Evolutionary conservation across 495 filamentous ascomycete genomes (phyloP).

Genomic region (Hypoxylon crocopeplum): DNA sequence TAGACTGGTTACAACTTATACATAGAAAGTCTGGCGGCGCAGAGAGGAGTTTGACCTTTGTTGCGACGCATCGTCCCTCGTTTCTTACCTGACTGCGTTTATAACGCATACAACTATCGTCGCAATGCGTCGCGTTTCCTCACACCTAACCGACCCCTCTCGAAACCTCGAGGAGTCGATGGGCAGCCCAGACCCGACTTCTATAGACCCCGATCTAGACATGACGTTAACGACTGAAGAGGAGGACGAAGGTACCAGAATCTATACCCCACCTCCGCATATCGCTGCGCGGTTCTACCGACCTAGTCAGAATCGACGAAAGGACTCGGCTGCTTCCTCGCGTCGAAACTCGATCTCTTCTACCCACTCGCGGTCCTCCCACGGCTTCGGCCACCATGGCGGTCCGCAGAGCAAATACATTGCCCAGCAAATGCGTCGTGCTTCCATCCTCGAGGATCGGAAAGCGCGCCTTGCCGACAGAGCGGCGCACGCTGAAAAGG

Average conservation of each 20-base stretch:
- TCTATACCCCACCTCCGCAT: slow-evolving; percentile 75
- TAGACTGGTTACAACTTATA: slow-evolving; percentile 5
- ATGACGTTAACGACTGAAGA: slow-evolving; percentile 48
- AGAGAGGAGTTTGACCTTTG: slow-evolving; percentile 16
- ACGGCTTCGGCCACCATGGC: slow-evolving; percentile 64
- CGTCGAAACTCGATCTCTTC: slow-evolving; percentile 91
- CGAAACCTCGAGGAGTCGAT: slow-evolving; percentile 54
- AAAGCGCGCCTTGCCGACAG: slow-evolving; percentile 93
- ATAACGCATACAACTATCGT: slow-evolving; percentile 22
- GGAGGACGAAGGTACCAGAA: slow-evolving; percentile 46
- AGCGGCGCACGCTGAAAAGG: slow-evolving; percentile 94
- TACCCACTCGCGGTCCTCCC: slow-evolving; percentile 71
- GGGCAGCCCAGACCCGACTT: slow-evolving; percentile 43
- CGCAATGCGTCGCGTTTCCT: slow-evolving; percentile 53
- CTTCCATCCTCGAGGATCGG: slow-evolving; percentile 89
- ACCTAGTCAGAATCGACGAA: slow-evolving; percentile 71
- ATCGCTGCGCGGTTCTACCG: slow-evolving; percentile 88
- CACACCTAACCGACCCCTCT: slow-evolving; percentile 52
- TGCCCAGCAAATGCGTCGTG: slow-evolving; percentile 87
- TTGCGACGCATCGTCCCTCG: slow-evolving; percentile 1
- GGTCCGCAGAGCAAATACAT: slow-evolving; percentile 79
- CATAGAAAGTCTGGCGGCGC: slow-evolving; percentile 10
- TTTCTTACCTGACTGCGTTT: slow-evolving; percentile 25
- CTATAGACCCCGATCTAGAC: slow-evolving; percentile 43
- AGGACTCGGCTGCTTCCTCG: slow-evolving; percentile 84